Base-by-base conservation (phyloP, 306 rosid genomes). In the Alnus rubra region DNA sequence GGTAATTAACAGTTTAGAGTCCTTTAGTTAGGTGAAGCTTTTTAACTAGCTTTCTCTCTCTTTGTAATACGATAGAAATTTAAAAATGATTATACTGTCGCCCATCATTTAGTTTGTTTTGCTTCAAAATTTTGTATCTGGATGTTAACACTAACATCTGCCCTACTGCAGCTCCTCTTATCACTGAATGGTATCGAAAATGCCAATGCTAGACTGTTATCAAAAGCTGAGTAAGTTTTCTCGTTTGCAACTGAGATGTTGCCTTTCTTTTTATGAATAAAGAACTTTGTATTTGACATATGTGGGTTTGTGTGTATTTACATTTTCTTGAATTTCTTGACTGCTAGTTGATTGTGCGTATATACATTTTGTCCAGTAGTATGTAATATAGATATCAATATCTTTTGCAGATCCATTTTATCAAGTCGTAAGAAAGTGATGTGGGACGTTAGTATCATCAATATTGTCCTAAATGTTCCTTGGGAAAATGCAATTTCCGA, bases 211-310 rank as follows among this genome's bases (percentile, higher is more conserved):
- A 87, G 98, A 70, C 81, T 92, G 74, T 47, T 79, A 48, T 92
- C 94, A 74, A 95, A 95, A 84, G 90, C 89, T 51, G 92, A 92
- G 98, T 95, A 90, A 76, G 95, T 76, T 78, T 67, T 77, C 69
- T 70, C 86, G 69, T 77, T 48, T 77, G 65, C 45, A 68, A 60
- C 69, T 48, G 11, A 81, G 72, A 64, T 75, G 47, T 68, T 82
- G 44, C 48, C 9, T 76, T 62, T 39, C 69, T 62, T 42, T 78
- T 71, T 62, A 45, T 30, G 48, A 35, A 13, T 13, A 33, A 37
- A 64, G 47, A 64, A 37, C 19, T 37, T 14, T 35, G 5, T 64
- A 37, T 35, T 12, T 15, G n/a, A 63, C 31, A 33, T 62, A 31
- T 13, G n/a, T 62, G 9, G 44, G 16, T 30, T 64, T 64, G 19